Base-by-base conservation (phyloP, 495 filamentous ascomycete species). In the Penicillium alfredii region DNA sequence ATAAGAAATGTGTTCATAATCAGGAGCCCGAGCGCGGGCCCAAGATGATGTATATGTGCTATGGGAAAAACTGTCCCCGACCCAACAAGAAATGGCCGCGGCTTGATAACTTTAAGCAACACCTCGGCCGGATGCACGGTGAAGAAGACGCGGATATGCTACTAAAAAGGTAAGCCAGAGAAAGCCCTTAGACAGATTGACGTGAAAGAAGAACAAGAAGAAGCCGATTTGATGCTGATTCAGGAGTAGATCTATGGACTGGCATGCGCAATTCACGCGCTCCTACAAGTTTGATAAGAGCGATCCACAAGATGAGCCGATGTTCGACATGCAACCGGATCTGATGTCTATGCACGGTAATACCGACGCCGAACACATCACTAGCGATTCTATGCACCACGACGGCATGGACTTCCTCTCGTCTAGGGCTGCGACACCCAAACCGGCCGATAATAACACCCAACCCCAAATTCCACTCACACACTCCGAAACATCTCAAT, bases 41-140 rank as follows among this genome's bases (percentile, higher is more conserved):
- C 27, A 72, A 71, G 20, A 76, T 79, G 46, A 73, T 71, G 11
- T 95, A 77, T 43, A 72, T 73, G 43, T 95, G 88, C 51, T 64
- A 67, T 37, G 69, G 82, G 4, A 70, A 60, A 29, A 55, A 64
- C 33, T 94, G 89, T 47, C 69, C 68, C 17, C 77, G 72, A 13
- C 80, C 76, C 35, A 64, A 72, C 11, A 96, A 96, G 62, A 66
- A 72, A 27, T 96, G 90, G 86, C 88, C 86, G 7, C 77, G 92
- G 6, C 58, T 83, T 33, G 92, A 98, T 58, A 98, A 98, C 46
- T 98, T 96, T 60, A 80, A 79, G 51, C 80, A 84, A 38, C 92
- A 98, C 49, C 69, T 94, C 28, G 73, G 71, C 38, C 77, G 84
- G n/a, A 81, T 92, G 53, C 90, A 98, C 60, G 53, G 57, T 13